A percentile compares a stretch with the other conserved stretches of the same genome.
phyloP scores from a whole-genome alignment of 2,329 filamentous ascomycete genomes.

The Phialophora verrucosa region DNA sequence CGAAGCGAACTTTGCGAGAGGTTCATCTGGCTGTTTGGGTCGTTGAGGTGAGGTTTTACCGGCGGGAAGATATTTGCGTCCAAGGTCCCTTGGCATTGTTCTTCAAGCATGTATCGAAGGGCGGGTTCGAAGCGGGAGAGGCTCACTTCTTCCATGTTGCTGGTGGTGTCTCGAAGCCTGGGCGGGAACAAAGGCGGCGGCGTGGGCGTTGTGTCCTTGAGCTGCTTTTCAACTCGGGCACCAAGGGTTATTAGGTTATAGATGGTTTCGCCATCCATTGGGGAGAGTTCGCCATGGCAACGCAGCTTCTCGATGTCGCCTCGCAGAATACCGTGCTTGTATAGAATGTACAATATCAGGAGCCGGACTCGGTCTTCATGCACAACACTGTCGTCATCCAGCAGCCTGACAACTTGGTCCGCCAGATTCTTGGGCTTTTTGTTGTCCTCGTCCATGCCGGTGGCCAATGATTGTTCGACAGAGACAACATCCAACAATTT shows the following conservation, averaged over 20 bases:
- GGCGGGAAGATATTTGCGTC: conserved; percentile 73
- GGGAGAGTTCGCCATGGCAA: conserved; percentile 78
- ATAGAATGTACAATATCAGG: conserved; percentile 83
- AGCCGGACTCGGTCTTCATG: conserved; percentile 80
- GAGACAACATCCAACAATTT: conserved; percentile 87
- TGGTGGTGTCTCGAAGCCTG: conserved; percentile 45
- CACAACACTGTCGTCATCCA: conserved; percentile 80
- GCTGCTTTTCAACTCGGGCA: conserved; percentile 69
- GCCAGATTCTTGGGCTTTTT: conserved; percentile 88
- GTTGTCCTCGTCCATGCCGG: conserved; percentile 89
- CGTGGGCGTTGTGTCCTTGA: conserved; percentile 77
- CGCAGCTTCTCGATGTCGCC: conserved; percentile 86
- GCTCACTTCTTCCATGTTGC: conserved; percentile 70
- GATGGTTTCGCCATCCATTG: conserved; percentile 73
- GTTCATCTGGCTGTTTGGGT: conserved; percentile 56
- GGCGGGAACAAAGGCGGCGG: conserved; percentile 70
- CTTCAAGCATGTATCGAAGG: conserved; percentile 82
- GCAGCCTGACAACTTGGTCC: conserved; percentile 80
- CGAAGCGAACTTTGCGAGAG: conserved; percentile 75
- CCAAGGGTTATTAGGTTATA: conserved; percentile 80
- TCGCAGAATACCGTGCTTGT: conserved; percentile 79
- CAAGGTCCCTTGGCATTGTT: conserved; percentile 69
- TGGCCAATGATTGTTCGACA: conserved; percentile 88
- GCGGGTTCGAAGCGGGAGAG: conserved; percentile 86
- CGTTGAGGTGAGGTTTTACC: conserved; percentile 68